Evolutionary conservation across 371 early-diverging fungal species (phyloP), one percentile per base, ranked within the genome.

Genomic region (Saksenaea vasiformis): DNA sequence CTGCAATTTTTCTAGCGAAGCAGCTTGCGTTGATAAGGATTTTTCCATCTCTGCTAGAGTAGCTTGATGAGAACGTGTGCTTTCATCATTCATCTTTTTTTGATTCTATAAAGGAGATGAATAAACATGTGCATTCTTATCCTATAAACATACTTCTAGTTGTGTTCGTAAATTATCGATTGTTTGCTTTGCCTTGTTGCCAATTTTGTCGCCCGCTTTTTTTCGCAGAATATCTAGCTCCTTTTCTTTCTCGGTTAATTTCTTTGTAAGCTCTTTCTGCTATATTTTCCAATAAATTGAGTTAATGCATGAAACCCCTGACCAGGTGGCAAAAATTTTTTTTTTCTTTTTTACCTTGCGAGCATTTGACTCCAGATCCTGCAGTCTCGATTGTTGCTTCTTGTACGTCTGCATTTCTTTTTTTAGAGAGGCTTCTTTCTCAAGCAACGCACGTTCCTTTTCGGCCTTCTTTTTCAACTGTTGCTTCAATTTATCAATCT

Each of bases 211-310:
- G 17, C 66, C 38, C 14, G 71, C 67, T 26, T 73, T 43, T 0
- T 60, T 54, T 31, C 76, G 68, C 11, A 81, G 58, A 24, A 61
- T 63, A 19, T 77, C 79, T 8, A 81, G 41, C 24, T 81, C 82
- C 54, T 76, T 71, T 39, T 81, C 82, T 34, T 75, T 74, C 10
- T 64, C 61, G 9, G 73, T 70, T 22, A 81, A 54, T 53, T 71
- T 73, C 31, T 55, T 63, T 15, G 75, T 66, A 9, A 77, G 71
- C 28, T 78, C 72, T 51, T 74, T 57, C 39, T 81, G 77, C 82
- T 81, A 62, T 39, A 47, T 35, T 47, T 31, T 47, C 24, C 24
- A 47, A 47, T 22, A 47, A 24, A 22, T 47, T 24, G n/a, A 41
- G 37, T 27, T 54, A 27, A 55, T 36, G 39, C 51, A 47, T 47